phyloP scores from a whole-genome alignment of 2,329 filamentous ascomycete species.

The Pseudogymnoascus sp. region DNA sequence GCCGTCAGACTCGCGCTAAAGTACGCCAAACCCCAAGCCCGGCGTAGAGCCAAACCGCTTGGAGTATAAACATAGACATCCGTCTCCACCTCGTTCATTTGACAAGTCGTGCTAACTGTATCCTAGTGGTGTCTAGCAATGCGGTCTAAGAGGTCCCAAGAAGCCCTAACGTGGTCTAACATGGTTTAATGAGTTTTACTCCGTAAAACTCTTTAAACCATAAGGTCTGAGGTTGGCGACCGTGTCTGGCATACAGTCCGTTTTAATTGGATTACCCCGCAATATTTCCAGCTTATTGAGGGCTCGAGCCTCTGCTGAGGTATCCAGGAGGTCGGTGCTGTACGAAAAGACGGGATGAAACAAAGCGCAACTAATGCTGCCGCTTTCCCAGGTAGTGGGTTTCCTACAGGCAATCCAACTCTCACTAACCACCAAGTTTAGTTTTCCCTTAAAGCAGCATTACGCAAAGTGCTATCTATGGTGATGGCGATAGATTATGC shows the following conservation, averaged over 20 bases:
- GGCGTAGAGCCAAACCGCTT: background rate
- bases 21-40: background rate
- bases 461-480: background rate
- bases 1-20: background rate
- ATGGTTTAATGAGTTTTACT: background rate
- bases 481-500: background rate
- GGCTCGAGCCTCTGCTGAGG: background rate
- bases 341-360: background rate
- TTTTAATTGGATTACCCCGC: constrained; percentile 1
- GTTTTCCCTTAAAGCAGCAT: constrained; percentile 1
- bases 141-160: background rate
- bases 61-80: background rate
- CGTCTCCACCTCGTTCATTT: background rate
- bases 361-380: background rate
- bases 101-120: background rate
- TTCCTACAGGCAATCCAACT: background rate
- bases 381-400: background rate
- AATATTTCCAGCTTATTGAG: background rate
- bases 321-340: background rate
- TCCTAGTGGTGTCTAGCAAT: background rate
- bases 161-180: background rate
- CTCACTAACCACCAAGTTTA: background rate
- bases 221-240: background rate
- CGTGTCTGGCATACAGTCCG: background rate
- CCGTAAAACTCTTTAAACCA: too few species aligned